Percentiles rank a stretch among this genome's conserved stretches.
These are phyloP conservation scores for Breynia disticha DNA, from an alignment of 441 rosid genomes.

Conservation along the genomic window DNA sequence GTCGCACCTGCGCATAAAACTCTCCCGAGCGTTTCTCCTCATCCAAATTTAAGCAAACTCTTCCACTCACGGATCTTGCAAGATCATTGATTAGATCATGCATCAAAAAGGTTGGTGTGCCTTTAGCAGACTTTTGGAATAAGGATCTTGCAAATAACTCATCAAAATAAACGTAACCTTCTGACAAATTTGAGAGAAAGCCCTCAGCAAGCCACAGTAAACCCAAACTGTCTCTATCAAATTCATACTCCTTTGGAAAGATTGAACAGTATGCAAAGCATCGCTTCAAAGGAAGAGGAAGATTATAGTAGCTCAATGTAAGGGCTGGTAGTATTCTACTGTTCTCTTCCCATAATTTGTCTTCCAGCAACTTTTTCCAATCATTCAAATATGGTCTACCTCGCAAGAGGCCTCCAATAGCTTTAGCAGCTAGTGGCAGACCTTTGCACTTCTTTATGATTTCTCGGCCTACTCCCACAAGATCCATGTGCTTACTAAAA, in stretches of 20 bases:
- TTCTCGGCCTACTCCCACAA: background rate
- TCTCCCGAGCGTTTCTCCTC: background rate
- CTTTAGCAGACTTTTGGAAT: background rate
- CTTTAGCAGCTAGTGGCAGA: slow-evolving; percentile 16
- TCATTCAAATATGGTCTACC: background rate
- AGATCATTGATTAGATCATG: background rate
- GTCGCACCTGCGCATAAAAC: background rate
- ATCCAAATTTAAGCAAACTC: background rate
- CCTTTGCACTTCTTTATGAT: slow-evolving; percentile 8
- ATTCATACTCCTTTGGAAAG: slow-evolving; percentile 5
- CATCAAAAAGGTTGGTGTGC: background rate
- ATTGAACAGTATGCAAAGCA: slow-evolving; percentile 11
- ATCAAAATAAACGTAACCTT: background rate
- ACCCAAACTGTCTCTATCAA: background rate
- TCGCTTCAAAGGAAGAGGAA: slow-evolving; percentile 3
- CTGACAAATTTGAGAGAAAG: background rate
- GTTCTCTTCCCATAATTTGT: slow-evolving; percentile 10
- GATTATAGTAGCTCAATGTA: slow-evolving; percentile 7
- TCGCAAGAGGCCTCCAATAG: slow-evolving; percentile 14
- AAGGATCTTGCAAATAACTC: background rate
- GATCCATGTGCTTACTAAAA: background rate
- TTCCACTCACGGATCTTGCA: background rate
- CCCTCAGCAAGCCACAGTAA: slow-evolving; percentile 6
- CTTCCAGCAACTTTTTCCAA: slow-evolving; percentile 8
- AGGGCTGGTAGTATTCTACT: slow-evolving; percentile 4